A percentile compares a stretch with the other conserved stretches of the same genome.
Evolutionary conservation across 2,329 filamentous ascomycete genomes (phyloP).

Genomic region (Bipolaris victoriae): DNA sequence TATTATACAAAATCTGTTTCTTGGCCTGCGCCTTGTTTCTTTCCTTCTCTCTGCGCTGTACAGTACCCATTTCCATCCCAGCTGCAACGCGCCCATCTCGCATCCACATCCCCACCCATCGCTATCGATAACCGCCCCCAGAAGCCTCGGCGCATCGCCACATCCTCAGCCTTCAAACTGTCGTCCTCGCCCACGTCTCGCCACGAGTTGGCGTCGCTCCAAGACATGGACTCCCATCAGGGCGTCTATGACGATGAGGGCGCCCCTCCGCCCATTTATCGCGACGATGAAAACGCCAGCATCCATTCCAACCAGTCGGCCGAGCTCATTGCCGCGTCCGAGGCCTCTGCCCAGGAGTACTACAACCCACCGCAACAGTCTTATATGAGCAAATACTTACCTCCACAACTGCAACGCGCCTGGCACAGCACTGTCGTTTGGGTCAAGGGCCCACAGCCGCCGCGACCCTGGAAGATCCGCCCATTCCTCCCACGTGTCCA

Average conservation of each 20-base stretch:
- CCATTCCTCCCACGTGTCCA: slow-evolving; percentile 70
- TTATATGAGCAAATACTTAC: slow-evolving; percentile 41
- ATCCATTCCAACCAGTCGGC: slow-evolving; percentile 35
- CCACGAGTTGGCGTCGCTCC: slow-evolving; percentile 41
- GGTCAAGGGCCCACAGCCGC: slow-evolving; percentile 57
- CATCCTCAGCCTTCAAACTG: slow-evolving; percentile 26
- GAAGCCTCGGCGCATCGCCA: slow-evolving; percentile 16
- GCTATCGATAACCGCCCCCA: slow-evolving; percentile 25
- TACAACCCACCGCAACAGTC: slow-evolving; percentile 27
- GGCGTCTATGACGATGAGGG: slow-evolving; percentile 34
- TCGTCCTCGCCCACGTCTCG: slow-evolving; percentile 37
- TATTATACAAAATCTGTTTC: not conserved
- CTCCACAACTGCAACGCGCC: slow-evolving; percentile 61
- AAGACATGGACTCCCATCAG: slow-evolving; percentile 32
- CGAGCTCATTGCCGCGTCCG: slow-evolving; percentile 35
- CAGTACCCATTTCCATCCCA: not conserved
- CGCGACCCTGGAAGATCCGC: slow-evolving; percentile 56
- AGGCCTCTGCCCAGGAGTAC: slow-evolving; percentile 42
- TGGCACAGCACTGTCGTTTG: slow-evolving; percentile 52
- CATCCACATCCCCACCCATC: slow-evolving; percentile 1
- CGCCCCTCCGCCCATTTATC: slow-evolving; percentile 39
- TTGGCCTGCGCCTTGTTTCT: not conserved
- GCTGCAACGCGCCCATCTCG: not conserved
- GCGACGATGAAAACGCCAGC: slow-evolving; percentile 33
- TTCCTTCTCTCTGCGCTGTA: not conserved